phyloP scores from a whole-genome alignment of 2,329 filamentous ascomycete species.

The Cercospora berteroae region DNA sequence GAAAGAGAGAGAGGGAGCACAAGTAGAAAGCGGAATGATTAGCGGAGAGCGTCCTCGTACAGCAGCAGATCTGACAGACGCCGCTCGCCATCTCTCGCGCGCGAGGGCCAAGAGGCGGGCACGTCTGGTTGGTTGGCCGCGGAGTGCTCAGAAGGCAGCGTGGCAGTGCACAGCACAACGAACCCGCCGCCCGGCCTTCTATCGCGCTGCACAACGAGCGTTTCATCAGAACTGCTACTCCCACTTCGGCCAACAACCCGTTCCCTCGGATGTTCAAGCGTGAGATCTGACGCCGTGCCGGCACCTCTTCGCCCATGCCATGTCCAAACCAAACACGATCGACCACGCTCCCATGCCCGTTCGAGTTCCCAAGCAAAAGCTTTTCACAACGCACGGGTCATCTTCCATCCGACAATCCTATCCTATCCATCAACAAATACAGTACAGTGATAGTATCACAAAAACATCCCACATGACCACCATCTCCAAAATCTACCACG shows the following conservation, averaged over 20 bases:
- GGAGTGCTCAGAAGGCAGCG: not conserved
- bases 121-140: not conserved
- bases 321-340: not conserved
- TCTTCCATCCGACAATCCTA: not conserved
- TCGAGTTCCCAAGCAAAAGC: not conserved
- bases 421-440: not conserved
- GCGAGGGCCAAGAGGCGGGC: not conserved
- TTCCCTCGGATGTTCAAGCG: not conserved
- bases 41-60: not conserved
- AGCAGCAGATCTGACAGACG: slow-evolving; percentile 2
- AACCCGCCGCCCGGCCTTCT: not conserved
- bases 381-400: not conserved
- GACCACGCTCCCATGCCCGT: not conserved
- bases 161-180: not conserved
- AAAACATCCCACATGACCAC: not conserved
- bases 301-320: not conserved
- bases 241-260: not conserved
- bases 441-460: not conserved
- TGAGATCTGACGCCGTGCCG: not conserved
- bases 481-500: not conserved
- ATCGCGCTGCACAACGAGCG: not conserved
- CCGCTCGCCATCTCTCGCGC: not conserved
- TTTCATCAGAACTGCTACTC: not conserved
- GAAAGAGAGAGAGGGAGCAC: not conserved
- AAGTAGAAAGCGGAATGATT: not conserved